Evolutionary conservation across 805 yeast species (phyloP).

Genomic region (Starmerella ratchasimensis): DNA sequence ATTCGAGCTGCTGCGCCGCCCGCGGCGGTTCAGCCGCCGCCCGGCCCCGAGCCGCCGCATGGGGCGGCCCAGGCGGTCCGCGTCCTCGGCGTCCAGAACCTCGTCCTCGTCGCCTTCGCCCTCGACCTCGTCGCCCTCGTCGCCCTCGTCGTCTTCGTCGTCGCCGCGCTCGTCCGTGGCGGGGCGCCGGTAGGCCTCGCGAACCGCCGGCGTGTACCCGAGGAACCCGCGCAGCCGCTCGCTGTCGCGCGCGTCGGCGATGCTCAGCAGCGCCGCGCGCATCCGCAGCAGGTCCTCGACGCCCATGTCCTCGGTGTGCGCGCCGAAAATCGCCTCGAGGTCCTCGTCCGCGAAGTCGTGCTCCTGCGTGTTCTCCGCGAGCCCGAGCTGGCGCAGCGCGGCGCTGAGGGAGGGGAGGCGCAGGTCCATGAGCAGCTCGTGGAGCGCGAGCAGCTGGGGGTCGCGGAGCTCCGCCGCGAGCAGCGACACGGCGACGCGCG

Average conservation of each 20-base stretch:
- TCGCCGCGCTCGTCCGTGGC: not conserved
- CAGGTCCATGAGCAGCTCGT: conserved; percentile 1
- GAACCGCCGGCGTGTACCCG: conserved; percentile 44
- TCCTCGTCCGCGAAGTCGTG: conserved; percentile 48
- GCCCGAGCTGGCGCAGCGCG: conserved; percentile 41
- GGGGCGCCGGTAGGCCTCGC: conserved; percentile 28
- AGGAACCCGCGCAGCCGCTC: conserved; percentile 40
- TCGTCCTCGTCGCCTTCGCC: not conserved
- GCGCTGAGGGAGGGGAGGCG: conserved; percentile 19
- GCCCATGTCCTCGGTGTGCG: conserved; percentile 37
- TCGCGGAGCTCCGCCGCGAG: conserved; percentile 6
- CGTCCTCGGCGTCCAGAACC: too few relatives aligned
- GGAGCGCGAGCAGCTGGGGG: conserved; percentile 3
- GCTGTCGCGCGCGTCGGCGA: conserved; percentile 45
- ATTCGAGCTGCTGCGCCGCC: too few relatives aligned
- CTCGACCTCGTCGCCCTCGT: not conserved
- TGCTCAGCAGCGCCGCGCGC: conserved; percentile 41
- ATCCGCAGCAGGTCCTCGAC: conserved; percentile 41
- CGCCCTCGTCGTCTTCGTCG: not conserved
- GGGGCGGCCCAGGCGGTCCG: too few relatives aligned
- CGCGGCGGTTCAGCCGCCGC: too few relatives aligned
- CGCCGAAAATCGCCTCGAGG: conserved; percentile 58
- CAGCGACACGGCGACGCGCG: conserved; percentile 8
- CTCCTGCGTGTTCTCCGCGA: conserved; percentile 26
- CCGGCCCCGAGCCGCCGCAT: too few relatives aligned